Evolutionary conservation across 148 eudicot species (phyloP).

Genomic region (Cornus suecica): DNA sequence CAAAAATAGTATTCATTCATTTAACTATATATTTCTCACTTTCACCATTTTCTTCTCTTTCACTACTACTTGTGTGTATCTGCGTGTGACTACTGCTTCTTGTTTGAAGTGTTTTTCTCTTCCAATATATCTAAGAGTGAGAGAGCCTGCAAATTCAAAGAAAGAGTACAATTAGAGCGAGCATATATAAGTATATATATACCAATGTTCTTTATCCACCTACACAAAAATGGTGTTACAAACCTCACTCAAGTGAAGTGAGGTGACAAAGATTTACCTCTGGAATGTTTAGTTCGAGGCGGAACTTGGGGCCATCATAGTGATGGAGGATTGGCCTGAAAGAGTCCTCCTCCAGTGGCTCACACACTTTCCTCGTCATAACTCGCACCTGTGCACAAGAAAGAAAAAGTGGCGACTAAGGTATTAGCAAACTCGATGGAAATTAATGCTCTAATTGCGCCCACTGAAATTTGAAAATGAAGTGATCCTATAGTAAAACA

Average conservation of each 20-base stretch:
- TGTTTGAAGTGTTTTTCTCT: slow-evolving; percentile 19
- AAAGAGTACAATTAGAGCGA: not conserved
- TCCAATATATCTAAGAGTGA: slow-evolving; percentile 68
- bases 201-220: not conserved
- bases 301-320: slow-evolving; percentile 98
- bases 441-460: not conserved
- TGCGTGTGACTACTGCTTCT: too few relatives aligned
- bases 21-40: not conserved
- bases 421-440: not conserved
- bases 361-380: slow-evolving; percentile 78
- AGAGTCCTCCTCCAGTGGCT: slow-evolving; percentile 91
- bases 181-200: too few relatives aligned
- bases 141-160: slow-evolving; percentile 49
- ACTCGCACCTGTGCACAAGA: slow-evolving; percentile 60
- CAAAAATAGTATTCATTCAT: not conserved
- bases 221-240: not conserved
- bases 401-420: too few relatives aligned
- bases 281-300: slow-evolving; percentile 89
- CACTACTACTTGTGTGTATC: too few relatives aligned
- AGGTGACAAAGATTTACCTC: slow-evolving; percentile 46
- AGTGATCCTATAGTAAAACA: not conserved
- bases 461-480: too few relatives aligned
- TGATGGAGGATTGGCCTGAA: slow-evolving; percentile 99
- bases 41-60: not conserved
- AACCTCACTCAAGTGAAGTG: not conserved